Percentiles rank a stretch among this genome's conserved stretches.
These are phyloP conservation scores for Corchorus olitorius DNA, from an alignment of 345 rosid genomes.

Conservation along the genomic window DNA sequence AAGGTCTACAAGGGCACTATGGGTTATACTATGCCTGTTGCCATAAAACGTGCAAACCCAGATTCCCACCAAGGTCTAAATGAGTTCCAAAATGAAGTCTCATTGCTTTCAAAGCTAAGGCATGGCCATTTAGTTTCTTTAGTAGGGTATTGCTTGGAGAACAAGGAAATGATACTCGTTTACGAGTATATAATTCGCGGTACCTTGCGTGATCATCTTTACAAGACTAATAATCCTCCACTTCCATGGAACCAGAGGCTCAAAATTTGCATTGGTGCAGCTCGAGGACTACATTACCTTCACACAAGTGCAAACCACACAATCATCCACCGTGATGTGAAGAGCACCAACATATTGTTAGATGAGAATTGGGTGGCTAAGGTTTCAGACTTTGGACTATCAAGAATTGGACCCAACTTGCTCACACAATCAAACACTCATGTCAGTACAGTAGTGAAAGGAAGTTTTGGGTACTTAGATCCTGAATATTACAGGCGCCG, in stretches of 20 bases:
- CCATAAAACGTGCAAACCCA: conserved; percentile 48
- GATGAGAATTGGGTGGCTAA: conserved; percentile 9
- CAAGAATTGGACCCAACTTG: conserved; percentile 22
- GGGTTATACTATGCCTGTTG: conserved; percentile 41
- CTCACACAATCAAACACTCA: conserved; percentile 5
- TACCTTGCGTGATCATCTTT: conserved; percentile 33
- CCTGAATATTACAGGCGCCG: conserved; percentile 25
- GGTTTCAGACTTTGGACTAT: conserved; percentile 30
- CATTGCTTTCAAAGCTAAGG: conserved; percentile 52
- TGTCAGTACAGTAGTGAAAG: conserved; percentile 30
- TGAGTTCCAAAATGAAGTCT: conserved; percentile 53
- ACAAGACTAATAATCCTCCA: conserved; percentile 24
- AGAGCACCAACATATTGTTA: conserved; percentile 2
- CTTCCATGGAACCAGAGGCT: conserved; percentile 30
- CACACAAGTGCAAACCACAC: conserved; percentile 16
- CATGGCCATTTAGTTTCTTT: conserved; percentile 51
- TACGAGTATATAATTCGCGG: conserved; percentile 35
- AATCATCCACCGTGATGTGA: conserved; percentile 10
- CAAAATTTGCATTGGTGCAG: conserved; percentile 30
- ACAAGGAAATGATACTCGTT: conserved; percentile 51
- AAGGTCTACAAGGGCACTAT: conserved; percentile 44
- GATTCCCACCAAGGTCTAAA: conserved; percentile 53
- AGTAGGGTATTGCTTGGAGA: conserved; percentile 48
- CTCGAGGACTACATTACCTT: conserved; percentile 32
- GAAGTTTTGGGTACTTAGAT: conserved; percentile 31